Evolutionary conservation across 805 yeast genomes (phyloP), one percentile per base, ranked within the genome.

Genomic region (Barnettozyma siamensis): DNA sequence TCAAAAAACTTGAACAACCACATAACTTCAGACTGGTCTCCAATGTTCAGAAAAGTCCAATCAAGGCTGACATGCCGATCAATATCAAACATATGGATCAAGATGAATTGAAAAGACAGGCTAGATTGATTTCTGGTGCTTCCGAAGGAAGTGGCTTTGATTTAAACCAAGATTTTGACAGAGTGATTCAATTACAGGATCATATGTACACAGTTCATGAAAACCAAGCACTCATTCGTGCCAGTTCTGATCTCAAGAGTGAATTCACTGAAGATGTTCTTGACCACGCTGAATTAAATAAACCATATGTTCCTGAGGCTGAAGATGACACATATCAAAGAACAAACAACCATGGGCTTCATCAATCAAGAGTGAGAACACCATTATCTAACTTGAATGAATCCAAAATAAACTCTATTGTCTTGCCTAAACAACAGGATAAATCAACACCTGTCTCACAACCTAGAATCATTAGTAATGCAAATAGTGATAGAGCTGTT

Each of bases 161-260:
- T 27, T 30, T 54, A 6, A 44, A 41, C 21, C 47, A 46, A 24
- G 55, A 48, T 16, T 52, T 55, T 32, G 51, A 51, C 8, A 49
- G 47, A 19, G 46, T 50, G 3, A 42, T 49, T 28, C 53, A 54
- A 15, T 28, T 46, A 6, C 48, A 52, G 20, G 46, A 46, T 18
- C 42, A 45, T 12, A 45, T 38, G 1, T 53, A 52, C 31, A 43
- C 49, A 5, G 39, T 45, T 17, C 47, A 40, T 24, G 44, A 42
- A 17, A 43, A 40, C n/a, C 30, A 47, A 19, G 50, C 51, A 24
- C 29, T 48, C 6, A 41, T 44, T n/a, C 13, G 44, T 24, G 50
- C 51, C 0, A 41, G 29, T 9, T 28, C 41, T 21, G 31, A 30
- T 17, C 11, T 31, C 1, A 21, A 21, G 11, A 30, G 16, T 4